These are phyloP conservation scores for Neostapfia colusana DNA, from an alignment of 176 grass and related monocot genomes.

Conservation along the genomic window DNA sequence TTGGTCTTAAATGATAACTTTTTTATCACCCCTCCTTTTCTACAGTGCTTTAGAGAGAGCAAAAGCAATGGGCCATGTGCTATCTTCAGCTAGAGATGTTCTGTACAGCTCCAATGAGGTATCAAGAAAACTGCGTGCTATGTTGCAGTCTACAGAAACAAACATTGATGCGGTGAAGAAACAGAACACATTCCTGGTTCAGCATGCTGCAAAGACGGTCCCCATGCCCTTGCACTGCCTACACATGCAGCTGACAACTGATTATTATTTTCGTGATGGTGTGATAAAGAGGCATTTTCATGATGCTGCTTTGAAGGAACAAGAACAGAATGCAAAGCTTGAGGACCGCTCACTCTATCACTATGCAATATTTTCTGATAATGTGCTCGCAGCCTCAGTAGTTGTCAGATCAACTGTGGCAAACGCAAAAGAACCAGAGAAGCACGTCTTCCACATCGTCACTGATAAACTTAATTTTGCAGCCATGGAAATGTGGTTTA, in stretches of 20 bases:
- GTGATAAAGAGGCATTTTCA: constrained; percentile 33
- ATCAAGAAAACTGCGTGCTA: constrained; percentile 67
- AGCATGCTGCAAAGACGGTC: constrained; percentile 92
- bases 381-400: constrained; percentile 85
- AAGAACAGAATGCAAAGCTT: constrained; percentile 64
- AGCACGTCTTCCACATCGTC: constrained; percentile 95
- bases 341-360: constrained; percentile 83
- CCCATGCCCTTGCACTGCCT: constrained; percentile 90
- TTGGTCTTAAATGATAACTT: constrained; percentile 18
- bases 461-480: constrained; percentile 93
- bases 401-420: constrained; percentile 81
- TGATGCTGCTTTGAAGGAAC: constrained; percentile 48
- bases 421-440: constrained; percentile 77
- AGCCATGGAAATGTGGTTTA: constrained; percentile 98
- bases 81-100: constrained; percentile 74
- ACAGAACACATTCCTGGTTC: constrained; percentile 91
- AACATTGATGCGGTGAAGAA: constrained; percentile 74
- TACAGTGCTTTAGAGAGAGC: constrained; percentile 79
- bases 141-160: constrained; percentile 82
- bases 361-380: constrained; percentile 97
- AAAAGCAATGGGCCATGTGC: constrained; percentile 80
- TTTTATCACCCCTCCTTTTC: constrained; percentile 38
- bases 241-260: constrained; percentile 77
- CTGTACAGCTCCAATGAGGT: constrained; percentile 54
- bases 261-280: constrained; percentile 65